Conservation (phyloP, 1,284 basidiomycete genomes). For the Ustilago cynodontis region DNA sequence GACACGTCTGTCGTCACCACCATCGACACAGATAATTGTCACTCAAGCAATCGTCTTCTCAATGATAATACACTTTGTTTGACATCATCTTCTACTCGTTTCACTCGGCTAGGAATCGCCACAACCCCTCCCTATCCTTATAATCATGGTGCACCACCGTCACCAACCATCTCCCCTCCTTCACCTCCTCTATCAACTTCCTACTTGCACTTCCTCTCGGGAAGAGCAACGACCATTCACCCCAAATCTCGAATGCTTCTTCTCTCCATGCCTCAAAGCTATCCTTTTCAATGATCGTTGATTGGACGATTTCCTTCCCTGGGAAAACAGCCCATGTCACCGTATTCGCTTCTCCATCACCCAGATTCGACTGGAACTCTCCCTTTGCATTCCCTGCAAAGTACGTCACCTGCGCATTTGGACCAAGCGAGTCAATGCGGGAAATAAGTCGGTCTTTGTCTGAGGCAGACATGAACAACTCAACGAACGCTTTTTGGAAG, state of each 20-base stretch:
- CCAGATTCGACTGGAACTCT: slow-evolving; percentile 69
- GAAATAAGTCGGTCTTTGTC: slow-evolving; percentile 78
- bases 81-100: too few species aligned
- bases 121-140: slow-evolving; percentile 82
- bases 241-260: slow-evolving; percentile 96
- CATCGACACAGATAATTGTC: slow-evolving; percentile 14
- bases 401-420: slow-evolving; percentile 79
- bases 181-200: slow-evolving; percentile 79
- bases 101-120: slow-evolving; percentile 72
- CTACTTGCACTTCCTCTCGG: slow-evolving; percentile 81
- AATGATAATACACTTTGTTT: too few species aligned
- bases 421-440: slow-evolving; percentile 75
- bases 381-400: slow-evolving; percentile 81
- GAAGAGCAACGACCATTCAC: slow-evolving; percentile 91
- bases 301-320: slow-evolving; percentile 72
- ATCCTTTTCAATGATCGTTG: slow-evolving; percentile 72
- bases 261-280: slow-evolving; percentile 76
- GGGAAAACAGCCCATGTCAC: slow-evolving; percentile 73
- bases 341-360: slow-evolving; percentile 70
- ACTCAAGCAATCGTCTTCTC: too few species aligned
- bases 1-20: slow-evolving; percentile 5
- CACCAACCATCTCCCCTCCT: slow-evolving; percentile 86
- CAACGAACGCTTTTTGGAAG: slow-evolving; percentile 97
- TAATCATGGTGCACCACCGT: slow-evolving; percentile 96
- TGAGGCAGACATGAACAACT: slow-evolving; percentile 83